A percentile compares a stretch with the other conserved stretches of the same genome.
Conservation (phyloP, 768 basidiomycete genomes). For the Arthromyces matolae region DNA sequence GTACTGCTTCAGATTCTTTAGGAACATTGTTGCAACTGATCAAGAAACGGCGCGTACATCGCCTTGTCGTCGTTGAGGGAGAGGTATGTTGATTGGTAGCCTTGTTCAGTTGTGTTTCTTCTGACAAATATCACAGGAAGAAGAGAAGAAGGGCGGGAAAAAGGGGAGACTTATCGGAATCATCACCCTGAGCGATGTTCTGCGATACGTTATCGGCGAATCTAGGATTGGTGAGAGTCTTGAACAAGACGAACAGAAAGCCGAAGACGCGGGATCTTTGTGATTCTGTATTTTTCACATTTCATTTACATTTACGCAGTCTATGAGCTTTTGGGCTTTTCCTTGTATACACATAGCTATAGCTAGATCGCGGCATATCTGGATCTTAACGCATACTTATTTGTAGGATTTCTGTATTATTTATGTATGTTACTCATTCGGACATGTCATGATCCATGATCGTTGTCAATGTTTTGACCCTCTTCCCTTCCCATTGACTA, state of each 20-base stretch:
- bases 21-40: conserved; percentile 88
- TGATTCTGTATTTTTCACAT: neutral
- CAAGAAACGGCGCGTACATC: conserved; percentile 90
- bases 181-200: conserved; percentile 85
- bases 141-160: conserved; percentile 75
- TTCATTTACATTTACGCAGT: conserved; percentile 12
- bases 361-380: conserved; percentile 3
- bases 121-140: conserved; percentile 67
- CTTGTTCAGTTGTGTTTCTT: neutral
- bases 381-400: neutral
- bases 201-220: conserved; percentile 77
- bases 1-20: conserved; percentile 88
- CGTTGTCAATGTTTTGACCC: too few species aligned
- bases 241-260: conserved; percentile 27
- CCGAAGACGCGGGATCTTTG: conserved; percentile 4
- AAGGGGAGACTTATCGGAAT: conserved; percentile 82
- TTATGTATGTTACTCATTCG: neutral
- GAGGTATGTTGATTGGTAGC: conserved; percentile 48
- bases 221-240: conserved; percentile 45
- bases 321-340: conserved; percentile 10
- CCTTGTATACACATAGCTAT: conserved; percentile 12
- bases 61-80: conserved; percentile 92
- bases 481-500: neutral
- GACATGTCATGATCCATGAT: too few species aligned
- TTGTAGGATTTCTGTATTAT: conserved; percentile 12